phyloP scores from a whole-genome alignment of 495 filamentous ascomycete genomes.

The Hypoxylon lienhwacheense region DNA sequence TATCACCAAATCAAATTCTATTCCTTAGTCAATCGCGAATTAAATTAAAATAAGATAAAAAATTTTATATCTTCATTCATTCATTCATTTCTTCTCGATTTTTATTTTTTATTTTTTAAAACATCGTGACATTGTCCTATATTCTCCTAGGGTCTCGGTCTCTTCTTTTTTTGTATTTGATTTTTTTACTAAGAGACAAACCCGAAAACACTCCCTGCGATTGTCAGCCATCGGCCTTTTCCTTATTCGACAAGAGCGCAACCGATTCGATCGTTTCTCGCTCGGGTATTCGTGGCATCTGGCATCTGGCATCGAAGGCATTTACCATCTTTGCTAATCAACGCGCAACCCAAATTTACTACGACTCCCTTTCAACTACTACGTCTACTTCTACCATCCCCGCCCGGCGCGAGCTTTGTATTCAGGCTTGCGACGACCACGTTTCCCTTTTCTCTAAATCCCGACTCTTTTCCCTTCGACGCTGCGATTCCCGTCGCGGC shows the following conservation, averaged over 20 bases:
- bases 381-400: constrained; percentile 27
- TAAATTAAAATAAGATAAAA: too few species aligned
- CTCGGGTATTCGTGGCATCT: constrained; percentile 39
- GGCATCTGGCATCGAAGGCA: too few species aligned
- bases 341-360: constrained; percentile 35
- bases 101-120: too few species aligned
- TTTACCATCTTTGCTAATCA: constrained; percentile 26
- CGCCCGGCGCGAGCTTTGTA: constrained; percentile 47
- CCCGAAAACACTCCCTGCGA: constrained; percentile 9
- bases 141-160: too few species aligned
- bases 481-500: constrained; percentile 34
- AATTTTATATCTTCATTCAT: neutral
- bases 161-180: neutral
- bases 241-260: constrained; percentile 30
- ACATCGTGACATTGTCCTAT: too few species aligned
- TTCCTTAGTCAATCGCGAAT: neutral
- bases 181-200: constrained; percentile 18
- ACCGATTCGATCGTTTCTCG: constrained; percentile 27
- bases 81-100: neutral
- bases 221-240: constrained; percentile 34
- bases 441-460: constrained; percentile 8
- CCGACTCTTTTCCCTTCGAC: constrained; percentile 2
- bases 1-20: constrained; percentile 11
- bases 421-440: constrained; percentile 24
- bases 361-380: constrained; percentile 19